Evolutionary conservation across 1,284 basidiomycete genomes (phyloP).

Genomic region (Cryptococcus maquisensis): DNA sequence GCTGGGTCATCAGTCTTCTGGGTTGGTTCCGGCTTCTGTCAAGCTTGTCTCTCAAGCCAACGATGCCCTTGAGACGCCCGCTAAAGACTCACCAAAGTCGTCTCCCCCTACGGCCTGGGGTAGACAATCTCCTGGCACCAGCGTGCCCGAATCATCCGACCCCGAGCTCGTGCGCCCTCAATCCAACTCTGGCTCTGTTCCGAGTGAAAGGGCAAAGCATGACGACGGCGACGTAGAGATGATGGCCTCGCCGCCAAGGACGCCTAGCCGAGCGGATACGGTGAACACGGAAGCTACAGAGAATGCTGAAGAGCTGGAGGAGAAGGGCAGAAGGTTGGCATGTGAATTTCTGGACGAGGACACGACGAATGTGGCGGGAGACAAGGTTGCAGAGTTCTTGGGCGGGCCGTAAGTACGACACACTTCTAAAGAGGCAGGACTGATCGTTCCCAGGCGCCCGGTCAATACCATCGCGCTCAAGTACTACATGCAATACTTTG

Average conservation of each 20-base stretch:
- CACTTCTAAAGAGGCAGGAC: background rate
- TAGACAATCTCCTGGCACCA: slow-evolving; percentile 6
- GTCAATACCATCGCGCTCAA: slow-evolving; percentile 72
- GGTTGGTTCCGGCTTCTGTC: slow-evolving; percentile 12
- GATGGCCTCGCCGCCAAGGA: slow-evolving; percentile 10
- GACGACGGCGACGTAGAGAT: slow-evolving; percentile 12
- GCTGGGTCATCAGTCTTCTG: slow-evolving; percentile 2
- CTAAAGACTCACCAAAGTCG: background rate
- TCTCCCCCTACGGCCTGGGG: slow-evolving; percentile 7
- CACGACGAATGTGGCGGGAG: slow-evolving; percentile 71
- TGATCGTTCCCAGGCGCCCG: slow-evolving; percentile 54
- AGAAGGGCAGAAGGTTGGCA: slow-evolving; percentile 68
- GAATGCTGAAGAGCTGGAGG: slow-evolving; percentile 48
- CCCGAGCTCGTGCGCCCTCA: no score
- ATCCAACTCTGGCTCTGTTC: no score
- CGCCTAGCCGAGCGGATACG: background rate
- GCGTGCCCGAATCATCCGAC: no score
- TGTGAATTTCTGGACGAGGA: slow-evolving; percentile 82
- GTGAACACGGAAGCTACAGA: background rate
- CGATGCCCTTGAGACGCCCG: no score
- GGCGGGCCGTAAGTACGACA: slow-evolving; percentile 69
- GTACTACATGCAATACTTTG: slow-evolving; percentile 83
- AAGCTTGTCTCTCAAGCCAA: slow-evolving; percentile 3
- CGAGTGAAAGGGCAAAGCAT: background rate
- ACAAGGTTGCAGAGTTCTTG: slow-evolving; percentile 94